Percentiles rank a stretch among this genome's conserved stretches.
phyloP scores from a whole-genome alignment of 2,329 filamentous ascomycete species.

The Chalaropsis ovoidea region DNA sequence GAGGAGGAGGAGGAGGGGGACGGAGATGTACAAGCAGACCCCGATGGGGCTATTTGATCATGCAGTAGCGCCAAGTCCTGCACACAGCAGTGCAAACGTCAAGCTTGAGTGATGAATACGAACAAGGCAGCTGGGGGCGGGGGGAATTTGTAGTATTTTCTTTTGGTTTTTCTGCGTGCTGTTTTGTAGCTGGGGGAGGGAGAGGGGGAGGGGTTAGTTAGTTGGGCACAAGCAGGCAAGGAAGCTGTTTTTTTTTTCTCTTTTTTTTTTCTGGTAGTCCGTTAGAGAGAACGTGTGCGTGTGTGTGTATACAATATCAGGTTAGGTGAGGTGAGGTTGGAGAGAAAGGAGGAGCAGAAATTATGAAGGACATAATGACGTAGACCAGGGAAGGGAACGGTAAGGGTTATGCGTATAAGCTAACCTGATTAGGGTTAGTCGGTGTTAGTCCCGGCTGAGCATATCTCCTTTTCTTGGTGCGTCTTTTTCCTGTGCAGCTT shows the following conservation, averaged over 20 bases:
- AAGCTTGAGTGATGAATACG: neutral
- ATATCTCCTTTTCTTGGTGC: too few species aligned
- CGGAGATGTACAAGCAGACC: neutral
- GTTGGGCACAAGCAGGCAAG: too few species aligned
- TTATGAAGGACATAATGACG: neutral
- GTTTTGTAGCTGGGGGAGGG: neutral
- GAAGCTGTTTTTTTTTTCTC: too few species aligned
- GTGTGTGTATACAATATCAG: neutral
- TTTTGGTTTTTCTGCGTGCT: neutral
- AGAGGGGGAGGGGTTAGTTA: too few species aligned
- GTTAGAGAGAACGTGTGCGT: neutral
- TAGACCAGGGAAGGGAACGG: neutral
- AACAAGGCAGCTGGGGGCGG: neutral
- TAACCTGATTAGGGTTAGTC: too few species aligned
- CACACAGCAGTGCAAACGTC: neutral
- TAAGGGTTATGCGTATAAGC: neutral
- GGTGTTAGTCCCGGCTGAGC: too few species aligned
- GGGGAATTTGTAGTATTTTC: neutral
- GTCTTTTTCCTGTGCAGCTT: too few species aligned
- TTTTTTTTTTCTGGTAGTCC: neutral
- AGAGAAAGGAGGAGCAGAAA: neutral
- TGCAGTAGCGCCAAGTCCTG: constrained; percentile 1
- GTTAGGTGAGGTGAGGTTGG: neutral
- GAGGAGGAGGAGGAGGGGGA: neutral
- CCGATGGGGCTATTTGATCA: neutral